Base-by-base conservation (phyloP, 2,329 filamentous ascomycete species). In the Penicillium sp. region DNA sequence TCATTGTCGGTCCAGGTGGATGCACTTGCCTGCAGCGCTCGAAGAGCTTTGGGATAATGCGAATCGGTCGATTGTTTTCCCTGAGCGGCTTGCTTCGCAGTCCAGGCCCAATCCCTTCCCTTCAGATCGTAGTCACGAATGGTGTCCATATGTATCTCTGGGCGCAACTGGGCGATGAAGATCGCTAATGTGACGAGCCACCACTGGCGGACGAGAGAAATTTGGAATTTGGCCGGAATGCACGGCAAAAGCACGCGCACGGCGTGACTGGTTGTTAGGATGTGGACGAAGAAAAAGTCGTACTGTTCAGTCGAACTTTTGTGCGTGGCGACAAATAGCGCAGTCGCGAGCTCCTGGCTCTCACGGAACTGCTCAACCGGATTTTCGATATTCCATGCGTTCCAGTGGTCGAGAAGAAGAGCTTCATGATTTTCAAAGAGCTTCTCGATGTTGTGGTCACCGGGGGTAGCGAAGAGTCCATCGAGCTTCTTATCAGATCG, bases 191-290 rank as follows among this genome's bases (percentile, higher is more conserved):
- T 87, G 45, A 97, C 84, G 5, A 99, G 79, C 91, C 92, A 97
- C 93, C 95, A 98, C 74, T 96, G 88, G 42, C 90, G 83, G 8
- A 98, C 82, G 4, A 99, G 80, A 25, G 81, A 80, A 49, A 92
- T 75, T 68, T 97, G 94, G 69, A 88, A 89, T 70, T 87, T 85
- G 14, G 83, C 77, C 0, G 93, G 92, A 11, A 97, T 80, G 38
- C 92, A 76, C 0, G 95, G 92, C 2, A 99, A 81, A 5, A 99
- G 78, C 26, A 96, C 86, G n/a, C 95, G 86, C 13, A 97, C 85
- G 0, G 95, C 94, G 73, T 99, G 93, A 62, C 89, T 93, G 22
- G 90, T 89, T 0, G 92, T 96, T 35, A 99, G 82, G 7, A 95
- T 76, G 72, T 97, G 92, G 4, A 91, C 88, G 45, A 93, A 77